phyloP scores from a whole-genome alignment of 179 eudicot species.

The Pouteria campechiana region DNA sequence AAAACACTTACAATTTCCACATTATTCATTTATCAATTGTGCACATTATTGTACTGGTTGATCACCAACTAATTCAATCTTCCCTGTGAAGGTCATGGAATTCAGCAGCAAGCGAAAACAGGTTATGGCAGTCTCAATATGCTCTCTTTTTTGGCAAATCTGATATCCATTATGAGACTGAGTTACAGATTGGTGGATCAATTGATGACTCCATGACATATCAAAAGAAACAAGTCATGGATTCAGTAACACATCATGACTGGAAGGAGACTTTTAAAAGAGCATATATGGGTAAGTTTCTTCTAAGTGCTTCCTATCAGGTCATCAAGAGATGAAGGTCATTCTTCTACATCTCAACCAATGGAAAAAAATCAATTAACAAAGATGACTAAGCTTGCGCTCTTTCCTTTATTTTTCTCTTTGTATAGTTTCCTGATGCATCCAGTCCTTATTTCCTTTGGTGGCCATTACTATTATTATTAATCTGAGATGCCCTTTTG shows the following conservation, averaged over 20 bases:
- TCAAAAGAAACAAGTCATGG: constrained; percentile 6
- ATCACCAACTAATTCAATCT: too few relatives aligned
- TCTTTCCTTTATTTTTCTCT: neutral
- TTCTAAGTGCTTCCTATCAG: neutral
- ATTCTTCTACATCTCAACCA: neutral
- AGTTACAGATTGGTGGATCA: constrained; percentile 6
- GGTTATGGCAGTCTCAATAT: constrained; percentile 51
- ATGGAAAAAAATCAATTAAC: too few relatives aligned
- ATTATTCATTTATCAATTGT: too few relatives aligned
- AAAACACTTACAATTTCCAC: too few relatives aligned
- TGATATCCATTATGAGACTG: constrained; percentile 2
- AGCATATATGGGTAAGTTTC: constrained; percentile 39
- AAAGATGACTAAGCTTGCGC: neutral
- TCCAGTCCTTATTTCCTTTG: too few relatives aligned
- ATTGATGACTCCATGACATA: constrained; percentile 3
- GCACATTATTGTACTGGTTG: too few relatives aligned
- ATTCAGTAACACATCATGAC: constrained; percentile 5
- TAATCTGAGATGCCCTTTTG: neutral
- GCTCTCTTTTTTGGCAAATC: constrained; percentile 28
- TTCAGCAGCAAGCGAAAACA: constrained; percentile 52
- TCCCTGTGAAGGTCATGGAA: constrained; percentile 60
- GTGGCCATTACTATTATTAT: neutral
- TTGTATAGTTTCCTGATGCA: too few relatives aligned
- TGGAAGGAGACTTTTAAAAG: constrained; percentile 53
- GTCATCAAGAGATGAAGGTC: neutral